Evolutionary conservation across 192 early-diverging fungal species (phyloP).

Genomic region (Spinellus fusiger): DNA sequence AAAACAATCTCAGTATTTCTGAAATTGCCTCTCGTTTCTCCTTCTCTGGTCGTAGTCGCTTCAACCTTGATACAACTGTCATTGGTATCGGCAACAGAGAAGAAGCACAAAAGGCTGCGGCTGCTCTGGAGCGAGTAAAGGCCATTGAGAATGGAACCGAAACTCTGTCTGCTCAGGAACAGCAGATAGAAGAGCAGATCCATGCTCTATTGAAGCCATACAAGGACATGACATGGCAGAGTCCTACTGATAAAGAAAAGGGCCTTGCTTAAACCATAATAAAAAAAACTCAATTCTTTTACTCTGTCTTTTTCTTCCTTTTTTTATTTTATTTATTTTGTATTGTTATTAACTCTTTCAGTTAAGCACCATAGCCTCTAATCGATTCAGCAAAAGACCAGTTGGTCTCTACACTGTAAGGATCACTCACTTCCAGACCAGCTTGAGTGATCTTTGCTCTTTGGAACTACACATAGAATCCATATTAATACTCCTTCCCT

Average conservation of each 20-base stretch:
- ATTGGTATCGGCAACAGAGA: slow-evolving; percentile 40
- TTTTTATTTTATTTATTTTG: not conserved
- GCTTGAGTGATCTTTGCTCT: slow-evolving; percentile 80
- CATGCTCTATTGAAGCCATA: slow-evolving; percentile 27
- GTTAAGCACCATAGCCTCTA: slow-evolving; percentile 65
- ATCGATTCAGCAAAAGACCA: slow-evolving; percentile 85
- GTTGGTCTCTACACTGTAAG: slow-evolving; percentile 82
- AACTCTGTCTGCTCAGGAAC: slow-evolving; percentile 13
- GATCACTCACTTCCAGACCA: slow-evolving; percentile 81
- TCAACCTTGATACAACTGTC: slow-evolving; percentile 38
- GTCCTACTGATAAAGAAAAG: slow-evolving; percentile 27
- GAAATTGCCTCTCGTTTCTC: slow-evolving; percentile 50
- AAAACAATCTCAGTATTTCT: slow-evolving; percentile 38
- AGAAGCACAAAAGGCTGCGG: slow-evolving; percentile 41
- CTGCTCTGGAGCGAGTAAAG: slow-evolving; percentile 28
- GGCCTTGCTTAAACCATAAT: slow-evolving; percentile 7
- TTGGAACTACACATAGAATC: slow-evolving; percentile 60
- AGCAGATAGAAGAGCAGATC: slow-evolving; percentile 26
- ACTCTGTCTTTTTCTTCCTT: not conserved
- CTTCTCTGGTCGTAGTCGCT: slow-evolving; percentile 28
- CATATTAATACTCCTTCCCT: not conserved
- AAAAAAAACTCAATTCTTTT: not conserved
- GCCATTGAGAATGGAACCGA: slow-evolving; percentile 17
- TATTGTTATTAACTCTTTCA: not conserved
- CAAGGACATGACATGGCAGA: slow-evolving; percentile 41